Conservation (phyloP, 208 protist species). For the Paratrypanosoma confusum region DNA sequence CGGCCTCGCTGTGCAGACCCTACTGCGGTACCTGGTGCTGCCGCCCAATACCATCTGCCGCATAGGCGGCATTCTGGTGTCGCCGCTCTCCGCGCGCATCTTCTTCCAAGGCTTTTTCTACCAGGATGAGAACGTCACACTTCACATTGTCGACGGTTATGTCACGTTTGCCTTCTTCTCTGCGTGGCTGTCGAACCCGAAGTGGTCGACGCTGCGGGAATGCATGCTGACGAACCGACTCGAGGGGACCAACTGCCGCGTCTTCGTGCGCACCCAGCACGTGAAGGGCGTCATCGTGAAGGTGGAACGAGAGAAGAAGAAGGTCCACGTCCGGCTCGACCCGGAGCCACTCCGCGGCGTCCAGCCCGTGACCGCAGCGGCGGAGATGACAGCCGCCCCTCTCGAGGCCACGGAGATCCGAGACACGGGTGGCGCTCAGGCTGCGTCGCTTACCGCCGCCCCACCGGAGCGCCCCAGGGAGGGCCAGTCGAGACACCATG, state of each 20-base stretch:
- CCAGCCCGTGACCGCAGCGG: background rate
- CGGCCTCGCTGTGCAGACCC: conserved; percentile 24
- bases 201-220: conserved; percentile 57
- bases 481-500: no score
- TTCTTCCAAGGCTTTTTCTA: conserved; percentile 67
- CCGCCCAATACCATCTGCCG: conserved; percentile 36
- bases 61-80: conserved; percentile 40
- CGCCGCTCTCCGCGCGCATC: conserved; percentile 51
- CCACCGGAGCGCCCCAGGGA: no score
- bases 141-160: conserved; percentile 80
- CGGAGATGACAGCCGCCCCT: background rate
- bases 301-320: conserved; percentile 34
- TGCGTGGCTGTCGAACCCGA: conserved; percentile 31
- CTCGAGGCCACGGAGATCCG: no score
- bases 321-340: conserved; percentile 59
- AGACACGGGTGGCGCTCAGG: no score
- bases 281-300: conserved; percentile 62
- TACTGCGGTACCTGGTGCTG: conserved; percentile 57
- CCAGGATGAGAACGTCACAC: conserved; percentile 65
- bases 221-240: conserved; percentile 64
- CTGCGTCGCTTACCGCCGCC: no score
- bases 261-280: conserved; percentile 28
- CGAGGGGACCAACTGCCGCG: conserved; percentile 54
- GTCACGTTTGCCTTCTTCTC: conserved; percentile 67
- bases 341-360: conserved; percentile 4